These are phyloP conservation scores for Coniochaeta sp. DNA, from an alignment of 2,329 filamentous ascomycete genomes.

Conservation along the genomic window DNA sequence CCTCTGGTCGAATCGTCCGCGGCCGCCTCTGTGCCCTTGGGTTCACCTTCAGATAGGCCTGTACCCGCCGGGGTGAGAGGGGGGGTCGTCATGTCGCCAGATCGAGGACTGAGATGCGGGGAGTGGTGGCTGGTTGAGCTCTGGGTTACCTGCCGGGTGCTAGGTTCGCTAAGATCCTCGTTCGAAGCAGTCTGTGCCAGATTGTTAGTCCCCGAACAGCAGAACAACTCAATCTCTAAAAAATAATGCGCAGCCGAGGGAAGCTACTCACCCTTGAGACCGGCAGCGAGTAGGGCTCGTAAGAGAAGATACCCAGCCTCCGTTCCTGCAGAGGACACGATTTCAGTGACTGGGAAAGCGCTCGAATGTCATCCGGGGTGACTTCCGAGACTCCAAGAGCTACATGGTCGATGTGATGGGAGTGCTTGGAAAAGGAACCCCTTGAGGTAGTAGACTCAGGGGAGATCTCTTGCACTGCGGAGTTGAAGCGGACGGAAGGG, in stretches of 20 bases:
- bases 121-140: slow-evolving; percentile 59
- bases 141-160: slow-evolving; percentile 57
- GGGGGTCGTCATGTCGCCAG: slow-evolving; percentile 73
- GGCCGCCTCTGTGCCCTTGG: slow-evolving; percentile 16
- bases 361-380: slow-evolving; percentile 58
- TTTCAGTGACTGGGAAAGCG: slow-evolving; percentile 65
- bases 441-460: neutral
- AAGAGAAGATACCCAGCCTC: slow-evolving; percentile 79
- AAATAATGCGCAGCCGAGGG: neutral
- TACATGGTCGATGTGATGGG: slow-evolving; percentile 12
- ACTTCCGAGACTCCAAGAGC: slow-evolving; percentile 29
- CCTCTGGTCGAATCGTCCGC: slow-evolving; percentile 9
- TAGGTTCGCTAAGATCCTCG: slow-evolving; percentile 54
- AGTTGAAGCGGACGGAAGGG: slow-evolving; percentile 2
- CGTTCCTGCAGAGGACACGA: slow-evolving; percentile 71
- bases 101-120: slow-evolving; percentile 58
- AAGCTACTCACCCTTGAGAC: slow-evolving; percentile 71
- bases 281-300: slow-evolving; percentile 85
- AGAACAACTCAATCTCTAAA: too few relatives aligned
- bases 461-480: neutral
- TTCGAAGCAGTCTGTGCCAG: slow-evolving; percentile 47
- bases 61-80: slow-evolving; percentile 84
- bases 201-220: slow-evolving; percentile 7
- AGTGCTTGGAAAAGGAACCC: slow-evolving; percentile 17
- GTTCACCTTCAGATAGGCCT: slow-evolving; percentile 30